These are phyloP conservation scores for Xylaria castorea DNA, from an alignment of 495 filamentous ascomycete species.

Conservation along the genomic window DNA sequence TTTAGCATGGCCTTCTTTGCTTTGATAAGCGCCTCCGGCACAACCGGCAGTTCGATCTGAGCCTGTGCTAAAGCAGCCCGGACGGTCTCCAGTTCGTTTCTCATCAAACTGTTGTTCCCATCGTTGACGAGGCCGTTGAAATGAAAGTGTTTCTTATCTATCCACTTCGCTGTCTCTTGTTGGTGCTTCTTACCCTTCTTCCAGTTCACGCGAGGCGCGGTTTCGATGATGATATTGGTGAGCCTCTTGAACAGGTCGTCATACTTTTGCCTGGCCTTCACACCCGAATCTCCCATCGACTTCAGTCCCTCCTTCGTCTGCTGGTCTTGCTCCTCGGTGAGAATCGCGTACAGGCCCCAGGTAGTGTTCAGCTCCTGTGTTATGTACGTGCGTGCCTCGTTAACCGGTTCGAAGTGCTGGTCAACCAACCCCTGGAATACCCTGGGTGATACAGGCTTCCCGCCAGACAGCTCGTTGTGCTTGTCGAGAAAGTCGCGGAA, in stretches of 20 bases:
- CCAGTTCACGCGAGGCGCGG: constrained; percentile 10
- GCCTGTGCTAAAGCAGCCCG: neutral
- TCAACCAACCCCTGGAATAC: constrained; percentile 5
- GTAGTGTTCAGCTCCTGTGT: neutral
- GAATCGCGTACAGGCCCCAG: neutral
- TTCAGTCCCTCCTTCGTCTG: neutral
- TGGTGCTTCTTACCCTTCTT: neutral
- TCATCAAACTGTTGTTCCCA: neutral
- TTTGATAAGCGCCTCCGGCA: neutral
- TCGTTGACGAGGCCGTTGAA: neutral
- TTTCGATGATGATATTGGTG: neutral
- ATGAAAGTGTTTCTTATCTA: neutral
- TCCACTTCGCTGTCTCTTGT: neutral
- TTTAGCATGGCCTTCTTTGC: neutral
- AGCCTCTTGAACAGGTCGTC: constrained; percentile 1
- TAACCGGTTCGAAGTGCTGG: neutral
- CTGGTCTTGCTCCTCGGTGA: neutral
- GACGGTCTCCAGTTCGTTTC: neutral
- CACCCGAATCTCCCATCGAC: neutral
- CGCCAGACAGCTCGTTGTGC: neutral
- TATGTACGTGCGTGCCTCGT: neutral
- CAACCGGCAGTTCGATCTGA: neutral
- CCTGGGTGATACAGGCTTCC: neutral
- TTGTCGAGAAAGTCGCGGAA: neutral
- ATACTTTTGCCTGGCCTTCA: neutral